These are phyloP conservation scores for Neurospora sp. DNA, from an alignment of 495 filamentous ascomycete species.

Conservation along the genomic window DNA sequence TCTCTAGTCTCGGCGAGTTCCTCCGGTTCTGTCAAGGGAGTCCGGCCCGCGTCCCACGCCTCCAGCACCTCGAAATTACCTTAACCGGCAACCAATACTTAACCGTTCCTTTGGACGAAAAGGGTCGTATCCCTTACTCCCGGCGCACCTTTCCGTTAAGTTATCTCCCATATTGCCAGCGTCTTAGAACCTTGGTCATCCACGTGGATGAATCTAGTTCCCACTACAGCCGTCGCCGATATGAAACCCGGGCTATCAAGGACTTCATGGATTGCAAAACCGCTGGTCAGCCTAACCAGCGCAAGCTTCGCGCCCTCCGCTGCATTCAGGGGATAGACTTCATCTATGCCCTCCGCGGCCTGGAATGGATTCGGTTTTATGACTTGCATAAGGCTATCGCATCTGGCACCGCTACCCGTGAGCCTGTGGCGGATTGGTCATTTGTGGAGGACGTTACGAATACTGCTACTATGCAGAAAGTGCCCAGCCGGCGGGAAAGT, in stretches of 20 bases:
- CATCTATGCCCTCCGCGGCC: conserved; percentile 27
- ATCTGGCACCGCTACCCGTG: background rate
- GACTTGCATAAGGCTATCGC: conserved; percentile 12
- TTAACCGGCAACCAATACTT: conserved; percentile 19
- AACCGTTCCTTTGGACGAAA: background rate
- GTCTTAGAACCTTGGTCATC: too few species aligned
- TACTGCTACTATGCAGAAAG: conserved; percentile 8
- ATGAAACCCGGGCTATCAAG: conserved; percentile 11
- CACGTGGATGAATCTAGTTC: too few species aligned
- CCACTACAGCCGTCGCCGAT: too few species aligned
- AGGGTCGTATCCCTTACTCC: conserved; percentile 8
- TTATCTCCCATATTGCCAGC: too few species aligned
- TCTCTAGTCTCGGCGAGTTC: conserved; percentile 34
- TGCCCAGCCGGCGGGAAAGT: background rate
- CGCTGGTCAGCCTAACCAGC: conserved; percentile 21
- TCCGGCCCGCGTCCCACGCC: conserved; percentile 12
- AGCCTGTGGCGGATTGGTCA: conserved; percentile 19
- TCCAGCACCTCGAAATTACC: conserved; percentile 26
- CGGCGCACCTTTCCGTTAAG: too few species aligned
- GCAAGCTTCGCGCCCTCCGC: conserved; percentile 20
- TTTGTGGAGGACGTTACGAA: conserved; percentile 26
- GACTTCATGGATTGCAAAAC: conserved; percentile 17
- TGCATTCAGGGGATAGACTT: conserved; percentile 30
- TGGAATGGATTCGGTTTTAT: conserved; percentile 25
- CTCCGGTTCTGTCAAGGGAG: conserved; percentile 28